Evolutionary conservation across 2,329 filamentous ascomycete genomes (phyloP), one percentile per base, ranked within the genome.

Genomic region (Trichoderma guizhouense): DNA sequence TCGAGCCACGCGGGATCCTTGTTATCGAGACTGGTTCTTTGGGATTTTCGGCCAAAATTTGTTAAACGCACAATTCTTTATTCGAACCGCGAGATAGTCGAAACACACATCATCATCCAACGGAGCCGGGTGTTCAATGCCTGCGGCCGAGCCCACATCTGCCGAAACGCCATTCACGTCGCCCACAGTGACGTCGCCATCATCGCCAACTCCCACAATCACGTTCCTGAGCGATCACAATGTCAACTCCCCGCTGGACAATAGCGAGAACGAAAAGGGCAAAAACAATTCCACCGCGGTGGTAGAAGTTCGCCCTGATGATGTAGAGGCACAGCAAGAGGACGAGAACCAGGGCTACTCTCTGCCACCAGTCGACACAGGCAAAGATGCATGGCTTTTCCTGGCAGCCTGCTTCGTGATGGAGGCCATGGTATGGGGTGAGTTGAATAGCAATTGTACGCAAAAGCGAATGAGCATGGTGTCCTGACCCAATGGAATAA

Each of bases 361-460:
- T 15, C 68, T 81, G 7, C 78, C 79, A 7, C 77, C 76, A 0
- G 79, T 78, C 3, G 80, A 81, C 61, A 72, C 76, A 0, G 80
- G 80, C 3, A 81, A 78, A 70, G 77, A 81, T 71, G 80, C 79
- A 0, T 81, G 79, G 78, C 68, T 81, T 9, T 81, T 81, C 47
- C 62, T 81, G 6, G 75, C 75, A 0, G 79, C 80, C 14, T 76
- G 78, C 24, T 80, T 80, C 62, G 74, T 77, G 34, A 73, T 80
- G 55, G 80, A 81, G 67, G 79, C 79, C 14, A 67, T 81, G 14
- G 80, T 79, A 7, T 81, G 80, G 80, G 80, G 80, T 79, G 63
- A 65, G 72, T 71, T 18, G 32, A 32, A 15, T 1, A 39, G 11
- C 9, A 28, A 51, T 51, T 51, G 9, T 0, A 30, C 15, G 1